Base-by-base conservation (phyloP, 2,329 filamentous ascomycete species). In the Cytospora leucostoma region DNA sequence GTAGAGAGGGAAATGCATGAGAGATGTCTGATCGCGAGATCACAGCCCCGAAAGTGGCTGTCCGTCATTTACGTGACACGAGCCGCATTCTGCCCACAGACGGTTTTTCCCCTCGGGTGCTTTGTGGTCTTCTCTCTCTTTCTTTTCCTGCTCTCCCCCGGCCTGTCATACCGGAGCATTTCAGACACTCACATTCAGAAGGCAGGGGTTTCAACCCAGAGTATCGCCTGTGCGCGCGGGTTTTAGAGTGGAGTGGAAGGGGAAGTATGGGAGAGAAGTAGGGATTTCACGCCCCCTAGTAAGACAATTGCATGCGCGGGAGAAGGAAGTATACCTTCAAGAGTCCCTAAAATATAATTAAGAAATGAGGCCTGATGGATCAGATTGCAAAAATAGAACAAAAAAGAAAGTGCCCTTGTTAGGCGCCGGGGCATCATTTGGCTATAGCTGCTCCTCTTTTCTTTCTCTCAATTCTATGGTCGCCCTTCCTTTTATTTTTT, bases 81-180 rank as follows among this genome's bases (percentile, higher is more conserved):
- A 61, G 59, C 59, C 59, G 59, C 59, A 61, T 61, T 13, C 32
- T 61, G 59, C 59, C 53, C 59, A 61, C 59, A 61, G 59, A 61
- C 59, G 33, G 37, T 61, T 55, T 21, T n/a, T 10, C 59, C 32
- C 59, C 15, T 15, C 4, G 38, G 27, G 27, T 27, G 27, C 27
- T 27, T 27, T 27, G 27, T 27, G 27, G 27, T 27, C 27, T 27
- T 27, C 27, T n/a, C 27, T 27, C 27, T n/a, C 51, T 49, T 40
- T 61, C 32, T 61, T 19, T 33, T 44, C 59, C 32, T 38, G 27
- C 27, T 61, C 27, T 61, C 37, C 10, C 51, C 49, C 33, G 59
- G 59, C n/a, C 49, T 61, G 59, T 15, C 21, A 49, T 17, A n/a
- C 59, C 59, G 51, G 59, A 61, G 59, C 49, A 61, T 61, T 49